Conservation (phyloP, 345 rosid species). For the Hibiscus syriacus region DNA sequence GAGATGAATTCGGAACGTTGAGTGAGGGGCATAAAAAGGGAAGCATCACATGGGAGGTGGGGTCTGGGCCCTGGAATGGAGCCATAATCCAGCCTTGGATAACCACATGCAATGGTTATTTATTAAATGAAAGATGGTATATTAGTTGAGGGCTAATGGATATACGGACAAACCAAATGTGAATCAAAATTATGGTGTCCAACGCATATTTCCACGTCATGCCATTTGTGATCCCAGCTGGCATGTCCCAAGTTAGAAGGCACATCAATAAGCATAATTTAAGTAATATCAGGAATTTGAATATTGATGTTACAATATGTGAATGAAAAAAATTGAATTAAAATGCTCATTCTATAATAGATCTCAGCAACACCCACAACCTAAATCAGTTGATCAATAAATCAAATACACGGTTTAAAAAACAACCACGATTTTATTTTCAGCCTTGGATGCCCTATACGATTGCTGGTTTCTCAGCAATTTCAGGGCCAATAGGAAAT, state of each 20-base stretch:
- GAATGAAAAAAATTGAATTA: too few species aligned
- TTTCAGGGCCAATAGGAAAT: neutral
- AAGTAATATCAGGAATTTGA: too few species aligned
- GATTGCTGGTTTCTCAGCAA: neutral
- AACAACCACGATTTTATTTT: too few species aligned
- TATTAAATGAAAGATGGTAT: neutral
- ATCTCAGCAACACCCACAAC: too few species aligned
- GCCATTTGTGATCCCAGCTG: neutral
- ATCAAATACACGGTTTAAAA: too few species aligned
- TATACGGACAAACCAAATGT: slow-evolving; percentile 1
- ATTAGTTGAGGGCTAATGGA: slow-evolving; percentile 1
- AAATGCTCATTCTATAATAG: too few species aligned
- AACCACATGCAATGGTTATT: slow-evolving; percentile 3
- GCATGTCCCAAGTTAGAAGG: neutral
- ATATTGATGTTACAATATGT: too few species aligned
- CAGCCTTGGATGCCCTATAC: neutral
- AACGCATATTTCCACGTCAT: slow-evolving; percentile 8
- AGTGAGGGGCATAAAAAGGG: neutral
- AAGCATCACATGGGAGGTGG: slow-evolving; percentile 16
- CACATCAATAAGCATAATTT: too few species aligned
- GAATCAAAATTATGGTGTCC: slow-evolving; percentile 7
- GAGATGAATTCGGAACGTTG: neutral
- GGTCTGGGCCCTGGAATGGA: neutral
- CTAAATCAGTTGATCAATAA: too few species aligned
- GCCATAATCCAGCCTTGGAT: slow-evolving; percentile 2